A percentile compares a stretch with the other conserved stretches of the same genome.
These are phyloP conservation scores for Lablab purpureus DNA, from an alignment of 306 rosid genomes.

Conservation along the genomic window DNA sequence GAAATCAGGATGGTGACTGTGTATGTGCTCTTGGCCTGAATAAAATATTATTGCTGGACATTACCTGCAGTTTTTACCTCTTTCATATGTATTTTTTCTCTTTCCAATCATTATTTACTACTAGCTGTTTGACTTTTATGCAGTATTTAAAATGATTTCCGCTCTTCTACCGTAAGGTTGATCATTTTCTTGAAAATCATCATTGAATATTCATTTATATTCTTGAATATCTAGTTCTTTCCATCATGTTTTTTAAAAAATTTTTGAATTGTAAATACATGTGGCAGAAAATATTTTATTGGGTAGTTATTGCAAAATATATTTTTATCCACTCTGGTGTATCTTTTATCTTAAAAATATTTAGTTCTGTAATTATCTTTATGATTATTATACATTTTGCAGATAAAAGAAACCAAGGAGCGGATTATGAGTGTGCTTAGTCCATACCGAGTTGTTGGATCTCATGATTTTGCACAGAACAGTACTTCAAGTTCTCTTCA, in stretches of 20 bases:
- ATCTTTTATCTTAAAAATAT: background rate
- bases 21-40: background rate
- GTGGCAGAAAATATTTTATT: background rate
- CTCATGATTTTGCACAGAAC: constrained; percentile 73
- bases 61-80: constrained; percentile 7
- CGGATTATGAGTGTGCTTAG: constrained; percentile 80
- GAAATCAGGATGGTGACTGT: constrained; percentile 4
- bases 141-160: background rate
- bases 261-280: background rate
- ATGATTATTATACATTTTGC: constrained; percentile 40
- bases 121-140: background rate
- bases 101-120: background rate
- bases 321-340: constrained; percentile 16
- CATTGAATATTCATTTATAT: constrained; percentile 18
- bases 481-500: constrained; percentile 60
- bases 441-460: constrained; percentile 72
- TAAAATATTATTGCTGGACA: background rate
- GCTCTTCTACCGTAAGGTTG: background rate
- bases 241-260: constrained; percentile 9
- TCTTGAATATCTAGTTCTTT: constrained; percentile 21
- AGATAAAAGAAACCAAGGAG: constrained; percentile 98
- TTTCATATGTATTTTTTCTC: background rate
- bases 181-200: background rate
- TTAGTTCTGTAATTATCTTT: background rate
- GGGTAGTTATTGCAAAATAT: constrained; percentile 6